Conservation (phyloP, 164 flowering plant genomes). For the Tinospora cordifolia region DNA sequence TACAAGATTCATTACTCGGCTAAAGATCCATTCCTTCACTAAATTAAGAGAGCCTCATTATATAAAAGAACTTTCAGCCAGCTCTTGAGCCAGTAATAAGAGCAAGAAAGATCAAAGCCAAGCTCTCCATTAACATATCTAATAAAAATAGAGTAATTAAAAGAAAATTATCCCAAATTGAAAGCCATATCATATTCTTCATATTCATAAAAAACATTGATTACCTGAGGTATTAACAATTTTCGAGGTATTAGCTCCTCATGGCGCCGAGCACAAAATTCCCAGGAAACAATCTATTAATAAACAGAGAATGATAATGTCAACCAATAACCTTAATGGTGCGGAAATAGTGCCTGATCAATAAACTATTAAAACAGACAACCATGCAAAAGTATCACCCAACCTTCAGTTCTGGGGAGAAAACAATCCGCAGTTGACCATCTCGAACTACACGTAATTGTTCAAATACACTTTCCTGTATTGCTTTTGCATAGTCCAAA, state of each 20-base stretch:
- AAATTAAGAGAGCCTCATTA: neutral
- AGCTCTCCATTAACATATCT: neutral
- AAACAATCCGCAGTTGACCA: constrained; percentile 94
- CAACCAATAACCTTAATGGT: neutral
- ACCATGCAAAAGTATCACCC: neutral
- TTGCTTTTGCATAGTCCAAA: constrained; percentile 95
- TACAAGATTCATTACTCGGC: neutral
- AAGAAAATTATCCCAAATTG: neutral
- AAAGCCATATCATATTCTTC: neutral
- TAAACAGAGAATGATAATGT: neutral
- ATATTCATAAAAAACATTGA: neutral
- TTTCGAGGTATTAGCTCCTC: constrained; percentile 5
- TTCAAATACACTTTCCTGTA: constrained; percentile 98
- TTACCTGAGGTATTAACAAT: constrained; percentile 3
- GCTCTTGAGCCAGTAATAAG: no score
- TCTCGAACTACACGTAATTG: constrained; percentile 98
- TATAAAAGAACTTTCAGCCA: no score
- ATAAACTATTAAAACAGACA: neutral
- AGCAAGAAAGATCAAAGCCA: neutral
- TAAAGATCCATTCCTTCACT: neutral
- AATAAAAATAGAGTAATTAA: neutral
- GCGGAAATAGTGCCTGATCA: neutral
- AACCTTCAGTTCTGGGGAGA: constrained; percentile 92
- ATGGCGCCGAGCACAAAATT: constrained; percentile 3
- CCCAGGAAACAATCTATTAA: constrained; percentile 4